These are phyloP conservation scores for Fraxinus quadrangulata DNA, from an alignment of 257 asterid species.

Conservation along the genomic window DNA sequence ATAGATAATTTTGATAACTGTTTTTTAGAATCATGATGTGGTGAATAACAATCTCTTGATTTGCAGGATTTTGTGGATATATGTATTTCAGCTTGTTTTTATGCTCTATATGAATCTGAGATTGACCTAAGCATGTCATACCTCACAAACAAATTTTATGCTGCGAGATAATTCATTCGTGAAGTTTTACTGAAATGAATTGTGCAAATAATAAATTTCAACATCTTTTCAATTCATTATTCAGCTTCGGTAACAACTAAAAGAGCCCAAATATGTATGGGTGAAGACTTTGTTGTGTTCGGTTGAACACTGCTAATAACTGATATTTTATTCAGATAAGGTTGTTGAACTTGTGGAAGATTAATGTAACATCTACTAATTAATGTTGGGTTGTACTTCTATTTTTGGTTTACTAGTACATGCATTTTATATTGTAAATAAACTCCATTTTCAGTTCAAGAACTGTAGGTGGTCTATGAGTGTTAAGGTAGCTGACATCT, in stretches of 20 bases:
- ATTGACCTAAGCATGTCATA: not conserved
- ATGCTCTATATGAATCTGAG: not conserved
- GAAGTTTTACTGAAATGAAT: not conserved
- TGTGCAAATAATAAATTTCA: not conserved
- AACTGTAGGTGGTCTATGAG: not conserved
- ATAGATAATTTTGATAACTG: not conserved
- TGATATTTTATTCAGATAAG: not conserved
- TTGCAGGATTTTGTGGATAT: not conserved
- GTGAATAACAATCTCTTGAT: not conserved
- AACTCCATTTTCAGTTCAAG: not conserved
- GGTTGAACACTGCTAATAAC: not conserved
- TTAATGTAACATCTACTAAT: not conserved
- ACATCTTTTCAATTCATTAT: not conserved
- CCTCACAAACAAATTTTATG: not conserved
- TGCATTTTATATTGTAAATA: not conserved
- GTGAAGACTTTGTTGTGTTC: not conserved
- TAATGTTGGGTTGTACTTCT: not conserved
- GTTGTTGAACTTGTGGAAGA: not conserved
- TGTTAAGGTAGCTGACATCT: constrained; percentile 6
- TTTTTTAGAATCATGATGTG: not conserved
- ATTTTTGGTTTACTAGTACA: not conserved
- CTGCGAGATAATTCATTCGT: not conserved
- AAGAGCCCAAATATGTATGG: not conserved
- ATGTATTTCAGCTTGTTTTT: not conserved
- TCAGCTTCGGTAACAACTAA: not conserved